These are phyloP conservation scores for Casuarina equisetifolia DNA, from an alignment of 306 rosid genomes.

Conservation along the genomic window DNA sequence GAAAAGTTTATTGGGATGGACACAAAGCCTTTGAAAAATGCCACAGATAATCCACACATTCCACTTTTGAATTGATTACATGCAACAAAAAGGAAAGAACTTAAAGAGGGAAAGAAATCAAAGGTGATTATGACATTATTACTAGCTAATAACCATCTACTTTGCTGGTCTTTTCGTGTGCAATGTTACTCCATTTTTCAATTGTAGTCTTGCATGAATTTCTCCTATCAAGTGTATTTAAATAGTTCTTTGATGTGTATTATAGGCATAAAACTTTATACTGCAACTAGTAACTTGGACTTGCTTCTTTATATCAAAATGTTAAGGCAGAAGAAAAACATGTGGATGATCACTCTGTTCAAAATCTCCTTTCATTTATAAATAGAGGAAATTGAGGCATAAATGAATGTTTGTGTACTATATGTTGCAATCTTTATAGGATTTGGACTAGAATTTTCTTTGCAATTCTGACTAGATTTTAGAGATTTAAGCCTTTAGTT, in stretches of 20 bases:
- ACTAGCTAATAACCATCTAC: slow-evolving; percentile 26
- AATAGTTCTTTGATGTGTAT: neutral
- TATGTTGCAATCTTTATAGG: neutral
- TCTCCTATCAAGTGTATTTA: neutral
- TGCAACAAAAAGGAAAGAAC: slow-evolving; percentile 92
- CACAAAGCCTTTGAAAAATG: slow-evolving; percentile 79
- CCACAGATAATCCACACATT: slow-evolving; percentile 86
- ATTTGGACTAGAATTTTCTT: too few species aligned
- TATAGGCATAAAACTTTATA: slow-evolving; percentile 1
- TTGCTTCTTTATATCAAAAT: slow-evolving; percentile 52
- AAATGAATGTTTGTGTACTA: neutral
- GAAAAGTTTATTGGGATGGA: slow-evolving; percentile 81
- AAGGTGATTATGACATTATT: slow-evolving; percentile 58
- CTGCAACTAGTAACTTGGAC: slow-evolving; percentile 3
- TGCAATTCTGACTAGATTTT: neutral
- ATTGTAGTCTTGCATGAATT: slow-evolving; percentile 6
- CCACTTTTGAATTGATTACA: slow-evolving; percentile 85
- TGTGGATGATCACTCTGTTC: slow-evolving; percentile 82
- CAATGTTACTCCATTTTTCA: slow-evolving; percentile 9
- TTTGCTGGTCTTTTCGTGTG: neutral
- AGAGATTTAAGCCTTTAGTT: neutral
- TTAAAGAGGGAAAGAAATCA: slow-evolving; percentile 75
- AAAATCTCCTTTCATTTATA: slow-evolving; percentile 89
- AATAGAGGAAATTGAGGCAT: slow-evolving; percentile 79
- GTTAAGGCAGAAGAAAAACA: slow-evolving; percentile 71